A percentile compares a stretch with the other conserved stretches of the same genome.
Conservation (phyloP, 768 basidiomycete species). For the Dacryopinax spathularia region DNA sequence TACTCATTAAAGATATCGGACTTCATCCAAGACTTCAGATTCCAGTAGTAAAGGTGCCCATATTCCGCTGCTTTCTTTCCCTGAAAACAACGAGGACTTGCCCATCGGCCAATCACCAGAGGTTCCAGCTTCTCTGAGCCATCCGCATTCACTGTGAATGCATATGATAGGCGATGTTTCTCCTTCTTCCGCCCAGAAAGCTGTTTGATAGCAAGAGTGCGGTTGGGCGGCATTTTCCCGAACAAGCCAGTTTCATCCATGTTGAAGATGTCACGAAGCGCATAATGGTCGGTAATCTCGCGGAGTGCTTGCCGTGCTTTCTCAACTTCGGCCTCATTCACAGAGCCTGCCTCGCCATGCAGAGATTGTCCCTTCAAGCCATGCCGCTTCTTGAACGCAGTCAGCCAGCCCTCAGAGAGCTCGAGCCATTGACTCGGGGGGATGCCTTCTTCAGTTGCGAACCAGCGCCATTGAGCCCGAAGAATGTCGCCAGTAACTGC, state of each 20-base stretch:
- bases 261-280: no score
- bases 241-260: no score
- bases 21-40: conserved; percentile 32
- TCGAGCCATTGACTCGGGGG: no score
- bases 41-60: conserved; percentile 27
- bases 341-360: conserved; percentile 24
- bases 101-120: conserved; percentile 27
- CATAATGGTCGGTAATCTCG: no score
- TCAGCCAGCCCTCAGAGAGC: no score
- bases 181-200: conserved; percentile 25
- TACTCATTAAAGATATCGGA: conserved; percentile 24
- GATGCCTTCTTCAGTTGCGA: no score
- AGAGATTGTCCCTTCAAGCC: not conserved
- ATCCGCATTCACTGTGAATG: conserved; percentile 24
- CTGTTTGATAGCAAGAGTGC: conserved; percentile 22
- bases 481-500: no score
- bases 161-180: conserved; percentile 23
- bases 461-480: no score
- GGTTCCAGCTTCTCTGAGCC: conserved; percentile 23
- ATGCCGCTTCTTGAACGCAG: no score
- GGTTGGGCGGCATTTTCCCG: conserved; percentile 21
- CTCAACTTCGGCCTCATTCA: conserved; percentile 16
- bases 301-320: conserved; percentile 13
- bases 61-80: conserved; percentile 14
- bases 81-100: conserved; percentile 22